Base-by-base conservation (phyloP, 2,329 filamentous ascomycete genomes). In the Apiospora aurea region DNA sequence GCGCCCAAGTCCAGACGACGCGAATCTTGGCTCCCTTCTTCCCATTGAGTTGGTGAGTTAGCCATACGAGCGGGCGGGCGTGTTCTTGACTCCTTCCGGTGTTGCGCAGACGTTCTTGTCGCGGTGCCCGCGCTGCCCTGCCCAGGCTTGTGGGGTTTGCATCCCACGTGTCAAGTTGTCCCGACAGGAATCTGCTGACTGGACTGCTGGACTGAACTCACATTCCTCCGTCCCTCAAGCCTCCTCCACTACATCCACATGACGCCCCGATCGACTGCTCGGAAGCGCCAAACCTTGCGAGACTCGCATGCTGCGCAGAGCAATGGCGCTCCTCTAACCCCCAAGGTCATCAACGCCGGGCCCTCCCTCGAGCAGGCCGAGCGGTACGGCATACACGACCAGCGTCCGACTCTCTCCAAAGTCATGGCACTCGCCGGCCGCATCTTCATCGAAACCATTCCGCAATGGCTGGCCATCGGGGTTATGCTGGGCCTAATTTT, bases 401-500 rank as follows among this genome's bases (percentile, higher is more conserved):
- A 85, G 76, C 82, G 86, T 70, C 82, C 86, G 71, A 82, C 85
- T 71, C 84, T 83, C 75, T 86, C 85, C 73, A 86, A 85, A 77
- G 82, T 85, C 73, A 83, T 87, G 82, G 86, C 84, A 69, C 81
- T 87, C 73, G 83, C 84, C 53, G 86, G 86, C 71, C 85, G 86
- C 75, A 86, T 89, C 73, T 86, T 88, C 75, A 87, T 88, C 76
- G 86, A 88, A 79, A 88, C 87, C 53, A 87, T 92, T 72, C 88
- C 90, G 44, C 87, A 87, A 81, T 92, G 89, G 87, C 81, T 93
- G 49, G 87, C 89, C 72, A 85, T 92, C 66, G 85, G 87, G 29
- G 85, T 88, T 72, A 97, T 97, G 88, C 87, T 96, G 72, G 88
- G 87, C 69, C 88, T 98, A 75, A 98, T 99, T 73, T 98, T 99